Evolutionary conservation across 768 basidiomycete species (phyloP).

Genomic region (Tricholoma sp.): DNA sequence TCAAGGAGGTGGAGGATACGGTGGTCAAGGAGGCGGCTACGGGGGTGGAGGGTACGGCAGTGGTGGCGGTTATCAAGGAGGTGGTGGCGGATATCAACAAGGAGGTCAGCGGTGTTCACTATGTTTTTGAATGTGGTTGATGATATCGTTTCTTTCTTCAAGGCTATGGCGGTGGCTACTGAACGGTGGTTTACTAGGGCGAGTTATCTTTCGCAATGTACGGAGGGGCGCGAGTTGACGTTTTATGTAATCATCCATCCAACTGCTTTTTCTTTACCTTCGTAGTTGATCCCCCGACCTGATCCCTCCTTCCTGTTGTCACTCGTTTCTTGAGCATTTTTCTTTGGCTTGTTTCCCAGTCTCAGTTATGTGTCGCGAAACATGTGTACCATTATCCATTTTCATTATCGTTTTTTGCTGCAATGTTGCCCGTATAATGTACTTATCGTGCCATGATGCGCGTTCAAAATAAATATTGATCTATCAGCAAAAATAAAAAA

Average conservation of each 20-base stretch:
- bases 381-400: slow-evolving; percentile 40
- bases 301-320: slow-evolving; percentile 30
- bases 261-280: slow-evolving; percentile 5
- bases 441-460: too few species aligned
- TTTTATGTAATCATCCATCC: neutral
- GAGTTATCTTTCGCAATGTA: neutral
- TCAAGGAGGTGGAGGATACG: neutral
- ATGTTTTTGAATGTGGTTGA: neutral
- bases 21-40: slow-evolving; percentile 11
- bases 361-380: slow-evolving; percentile 33
- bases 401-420: slow-evolving; percentile 11
- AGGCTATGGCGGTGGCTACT: slow-evolving; percentile 22
- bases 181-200: neutral
- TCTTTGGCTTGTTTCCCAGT: slow-evolving; percentile 32
- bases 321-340: slow-evolving; percentile 34
- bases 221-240: neutral
- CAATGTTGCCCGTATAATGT: neutral
- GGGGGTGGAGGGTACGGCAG: slow-evolving; percentile 16
- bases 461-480: too few species aligned
- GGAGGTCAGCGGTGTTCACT: slow-evolving; percentile 10
- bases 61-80: slow-evolving; percentile 23
- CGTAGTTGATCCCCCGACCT: slow-evolving; percentile 16
- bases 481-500: too few species aligned
- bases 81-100: slow-evolving; percentile 12
- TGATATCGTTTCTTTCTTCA: neutral